These are phyloP conservation scores for Agarophyton chilense DNA, from an alignment of 23 red algal genomes.

Conservation along the genomic window DNA sequence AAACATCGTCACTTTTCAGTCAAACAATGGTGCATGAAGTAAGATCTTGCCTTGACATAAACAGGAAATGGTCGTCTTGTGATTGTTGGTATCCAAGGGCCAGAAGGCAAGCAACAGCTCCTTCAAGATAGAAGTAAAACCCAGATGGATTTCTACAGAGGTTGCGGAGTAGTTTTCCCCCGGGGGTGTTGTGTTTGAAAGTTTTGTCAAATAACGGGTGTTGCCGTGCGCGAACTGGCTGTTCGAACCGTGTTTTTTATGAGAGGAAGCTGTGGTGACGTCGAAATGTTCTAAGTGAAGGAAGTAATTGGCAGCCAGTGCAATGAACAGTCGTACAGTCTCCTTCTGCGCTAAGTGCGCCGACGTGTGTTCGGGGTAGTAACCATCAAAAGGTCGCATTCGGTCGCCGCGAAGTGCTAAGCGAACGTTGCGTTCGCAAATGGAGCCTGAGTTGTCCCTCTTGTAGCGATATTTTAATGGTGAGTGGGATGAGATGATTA, in stretches of 20 bases:
- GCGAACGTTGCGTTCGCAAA: slow-evolving; percentile 4
- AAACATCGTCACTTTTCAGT: slow-evolving; percentile 19
- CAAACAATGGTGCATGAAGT: not conserved
- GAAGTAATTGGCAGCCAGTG: not conserved
- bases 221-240: slow-evolving; percentile 1
- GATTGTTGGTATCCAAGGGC: not conserved
- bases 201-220: slow-evolving; percentile 9
- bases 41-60: not conserved
- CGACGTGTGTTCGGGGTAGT: slow-evolving; percentile 12
- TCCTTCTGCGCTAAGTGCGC: not conserved
- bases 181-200: not conserved
- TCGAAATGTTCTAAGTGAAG: slow-evolving; percentile 31
- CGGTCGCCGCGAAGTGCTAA: slow-evolving; percentile 12
- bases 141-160: slow-evolving; percentile 15
- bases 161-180: not conserved
- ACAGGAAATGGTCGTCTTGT: slow-evolving; percentile 18
- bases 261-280: slow-evolving; percentile 26
- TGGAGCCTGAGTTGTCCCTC: not conserved
- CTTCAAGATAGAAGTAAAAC: not conserved
- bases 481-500: not conserved
- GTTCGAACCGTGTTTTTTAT: not conserved
- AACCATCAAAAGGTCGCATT: slow-evolving; percentile 13
- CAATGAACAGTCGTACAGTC: not conserved
- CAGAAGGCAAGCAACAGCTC: not conserved
- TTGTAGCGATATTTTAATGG: slow-evolving; percentile 31